Evolutionary conservation across 148 eudicot genomes (phyloP), one percentile per base, ranked within the genome.

Genomic region (Fagopyrum homotropicum): DNA sequence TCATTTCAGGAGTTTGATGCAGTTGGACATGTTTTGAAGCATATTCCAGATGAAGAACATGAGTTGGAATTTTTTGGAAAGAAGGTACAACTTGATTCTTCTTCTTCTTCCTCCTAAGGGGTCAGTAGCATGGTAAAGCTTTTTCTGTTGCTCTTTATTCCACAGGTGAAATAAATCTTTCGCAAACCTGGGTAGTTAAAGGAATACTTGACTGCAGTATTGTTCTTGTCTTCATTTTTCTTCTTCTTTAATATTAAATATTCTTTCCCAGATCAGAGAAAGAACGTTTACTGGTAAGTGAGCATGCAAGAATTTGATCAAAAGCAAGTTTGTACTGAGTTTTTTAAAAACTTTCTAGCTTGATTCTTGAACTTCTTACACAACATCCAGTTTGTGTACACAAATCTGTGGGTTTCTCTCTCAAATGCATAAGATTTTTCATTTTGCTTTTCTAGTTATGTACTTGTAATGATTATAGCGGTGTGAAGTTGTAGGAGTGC

Each of bases 1-100:
- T 72, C 54, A 72, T 47, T 77, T 50, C 85, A 94, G 98, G 88
- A 86, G 26, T 95, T 95, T 86, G 98, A 95, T 85, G 92, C 98
- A 17, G 82, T 92, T 40, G 84, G 86, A 76, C 81, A 92, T 75
- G 77, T 85, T 72, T 73, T 95, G 47, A 83, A 85, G 78, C 84
- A 89, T 73, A 81, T 87, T 75, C 96, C 93, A 52, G 70, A 82
- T 9, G 97, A 90, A 72, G 97, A 89, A 77, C 83, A 79, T 80
- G 96, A 90, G 68, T 47, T 83, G 74, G 88, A 89, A 75, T 88
- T 89, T 69, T 86, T 88, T 68, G 93, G 92, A 83, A 83, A 84
- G 75, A 87, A 90, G 97, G 98, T 95, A 76, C 17, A 47, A 9
- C 43, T 72, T 47, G 45, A 30, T 59, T 59, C 8, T 2, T 59